A percentile compares a stretch with the other conserved stretches of the same genome.
These are phyloP conservation scores for Calonectria pteridis DNA, from an alignment of 2,329 filamentous ascomycete species.

Conservation along the genomic window DNA sequence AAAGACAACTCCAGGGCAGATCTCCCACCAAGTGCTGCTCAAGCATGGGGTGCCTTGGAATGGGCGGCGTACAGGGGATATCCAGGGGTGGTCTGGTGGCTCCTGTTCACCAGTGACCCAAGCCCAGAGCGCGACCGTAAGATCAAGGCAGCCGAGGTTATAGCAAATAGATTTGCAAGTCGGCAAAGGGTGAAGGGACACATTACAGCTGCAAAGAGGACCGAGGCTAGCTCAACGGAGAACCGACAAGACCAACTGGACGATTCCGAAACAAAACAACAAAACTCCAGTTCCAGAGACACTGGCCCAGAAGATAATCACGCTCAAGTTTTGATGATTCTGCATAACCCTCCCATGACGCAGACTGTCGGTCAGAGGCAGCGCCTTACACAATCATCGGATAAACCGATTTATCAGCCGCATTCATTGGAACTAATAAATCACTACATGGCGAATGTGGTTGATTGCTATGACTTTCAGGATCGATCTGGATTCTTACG, in stretches of 20 bases:
- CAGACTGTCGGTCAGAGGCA: neutral
- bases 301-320: neutral
- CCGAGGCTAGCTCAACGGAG: neutral
- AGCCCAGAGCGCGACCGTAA: neutral
- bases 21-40: neutral
- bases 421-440: neutral
- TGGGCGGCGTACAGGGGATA: neutral
- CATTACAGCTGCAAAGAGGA: neutral
- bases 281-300: neutral
- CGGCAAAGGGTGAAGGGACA: neutral
- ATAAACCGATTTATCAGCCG: neutral
- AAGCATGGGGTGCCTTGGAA: neutral
- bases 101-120: neutral
- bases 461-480: neutral
- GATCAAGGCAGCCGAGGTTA: neutral
- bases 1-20: neutral
- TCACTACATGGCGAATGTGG: neutral
- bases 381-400: neutral
- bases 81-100: slow-evolving; percentile 1
- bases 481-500: neutral
- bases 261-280: neutral
- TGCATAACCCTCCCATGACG: neutral
- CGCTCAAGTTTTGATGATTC: neutral
- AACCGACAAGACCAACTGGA: neutral
- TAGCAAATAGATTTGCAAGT: neutral